phyloP scores from a whole-genome alignment of 225 moss, liverwort and hornwort genomes.

The Climacium dendroides region DNA sequence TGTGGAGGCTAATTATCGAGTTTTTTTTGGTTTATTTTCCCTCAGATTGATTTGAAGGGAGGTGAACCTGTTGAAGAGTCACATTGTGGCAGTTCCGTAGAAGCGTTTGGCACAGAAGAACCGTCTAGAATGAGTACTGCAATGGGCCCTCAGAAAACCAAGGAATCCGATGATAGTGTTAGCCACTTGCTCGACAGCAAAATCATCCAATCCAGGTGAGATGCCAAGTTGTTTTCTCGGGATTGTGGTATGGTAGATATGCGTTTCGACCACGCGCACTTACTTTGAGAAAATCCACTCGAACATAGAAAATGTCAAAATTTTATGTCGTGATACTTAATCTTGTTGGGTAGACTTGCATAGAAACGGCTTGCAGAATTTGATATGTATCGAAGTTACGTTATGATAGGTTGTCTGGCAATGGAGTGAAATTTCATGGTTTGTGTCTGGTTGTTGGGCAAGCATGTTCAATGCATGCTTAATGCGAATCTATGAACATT shows the following conservation, averaged over 20 bases:
- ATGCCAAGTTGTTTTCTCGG: not conserved
- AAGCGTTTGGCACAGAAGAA: not conserved
- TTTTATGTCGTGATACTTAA: not conserved
- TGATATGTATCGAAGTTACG: not conserved
- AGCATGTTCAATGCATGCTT: not conserved
- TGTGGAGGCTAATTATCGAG: not conserved
- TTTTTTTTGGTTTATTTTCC: not conserved
- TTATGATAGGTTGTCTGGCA: not conserved
- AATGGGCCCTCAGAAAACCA: not conserved
- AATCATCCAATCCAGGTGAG: constrained; percentile 26
- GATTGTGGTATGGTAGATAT: not conserved
- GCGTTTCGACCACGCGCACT: not conserved
- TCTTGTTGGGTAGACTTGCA: not conserved
- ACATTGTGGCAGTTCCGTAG: not conserved
- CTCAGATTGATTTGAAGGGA: not conserved
- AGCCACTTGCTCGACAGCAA: constrained; percentile 9
- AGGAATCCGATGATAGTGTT: not conserved
- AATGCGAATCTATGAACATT: not conserved
- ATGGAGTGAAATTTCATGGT: not conserved
- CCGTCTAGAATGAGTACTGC: not conserved
- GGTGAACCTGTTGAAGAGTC: not conserved
- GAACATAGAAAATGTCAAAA: not conserved
- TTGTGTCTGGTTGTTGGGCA: not conserved
- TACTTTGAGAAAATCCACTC: not conserved
- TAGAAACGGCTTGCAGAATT: not conserved